A percentile compares a stretch with the other conserved stretches of the same genome.
Conservation (phyloP, 1,284 basidiomycete species). For the Heterobasidion occidentale region DNA sequence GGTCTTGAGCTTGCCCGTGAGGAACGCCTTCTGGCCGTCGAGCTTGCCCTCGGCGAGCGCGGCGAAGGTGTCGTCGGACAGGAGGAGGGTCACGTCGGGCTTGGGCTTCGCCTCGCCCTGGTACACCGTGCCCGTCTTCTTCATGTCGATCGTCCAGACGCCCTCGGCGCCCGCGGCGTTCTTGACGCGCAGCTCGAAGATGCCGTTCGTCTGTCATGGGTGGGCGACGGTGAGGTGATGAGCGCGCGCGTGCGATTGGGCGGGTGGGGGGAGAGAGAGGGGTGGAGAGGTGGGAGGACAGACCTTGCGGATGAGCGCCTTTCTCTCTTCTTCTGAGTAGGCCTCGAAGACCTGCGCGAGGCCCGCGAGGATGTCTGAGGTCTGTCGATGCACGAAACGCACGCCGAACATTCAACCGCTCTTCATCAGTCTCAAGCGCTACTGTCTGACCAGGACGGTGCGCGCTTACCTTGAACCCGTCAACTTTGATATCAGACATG, state of each 20-base stretch:
- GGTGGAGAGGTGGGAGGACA: constrained; percentile 1
- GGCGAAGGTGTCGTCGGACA: constrained; percentile 64
- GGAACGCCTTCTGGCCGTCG: constrained; percentile 90
- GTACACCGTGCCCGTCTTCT: constrained; percentile 79
- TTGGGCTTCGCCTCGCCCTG: constrained; percentile 72
- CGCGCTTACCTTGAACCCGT: constrained; percentile 26
- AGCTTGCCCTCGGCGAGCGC: constrained; percentile 68
- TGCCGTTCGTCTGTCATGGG: constrained; percentile 69
- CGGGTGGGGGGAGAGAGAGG: neutral
- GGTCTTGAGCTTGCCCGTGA: constrained; percentile 86
- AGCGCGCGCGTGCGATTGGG: neutral
- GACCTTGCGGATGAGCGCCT: constrained; percentile 83
- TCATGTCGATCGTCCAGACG: constrained; percentile 93
- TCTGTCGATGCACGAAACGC: constrained; percentile 28
- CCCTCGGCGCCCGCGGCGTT: constrained; percentile 73
- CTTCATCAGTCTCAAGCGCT: neutral
- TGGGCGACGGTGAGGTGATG: neutral
- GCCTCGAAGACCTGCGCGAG: constrained; percentile 58
- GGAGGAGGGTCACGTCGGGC: constrained; percentile 71
- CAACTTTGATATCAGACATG: constrained; percentile 30
- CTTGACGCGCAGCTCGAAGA: constrained; percentile 86
- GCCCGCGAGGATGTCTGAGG: constrained; percentile 60
- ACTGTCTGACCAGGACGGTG: neutral
- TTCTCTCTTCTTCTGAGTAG: constrained; percentile 70
- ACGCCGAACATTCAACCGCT: neutral